These are phyloP conservation scores for Zymoseptoria ardabiliae DNA, from an alignment of 2,329 filamentous ascomycete species.

Conservation along the genomic window DNA sequence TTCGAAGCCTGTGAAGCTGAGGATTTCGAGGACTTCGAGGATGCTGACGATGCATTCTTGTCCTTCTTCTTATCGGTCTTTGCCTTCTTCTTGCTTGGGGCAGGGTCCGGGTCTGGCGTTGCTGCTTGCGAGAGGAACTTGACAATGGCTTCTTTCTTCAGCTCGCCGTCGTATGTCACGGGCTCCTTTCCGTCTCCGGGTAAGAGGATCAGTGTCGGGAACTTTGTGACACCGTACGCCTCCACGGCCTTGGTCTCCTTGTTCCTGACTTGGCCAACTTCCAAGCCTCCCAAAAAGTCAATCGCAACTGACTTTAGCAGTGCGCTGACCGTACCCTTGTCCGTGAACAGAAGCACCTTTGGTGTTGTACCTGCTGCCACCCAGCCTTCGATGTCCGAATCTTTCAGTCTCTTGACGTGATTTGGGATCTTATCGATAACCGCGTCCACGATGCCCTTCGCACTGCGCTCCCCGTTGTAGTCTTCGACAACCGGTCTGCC, in stretches of 20 bases:
- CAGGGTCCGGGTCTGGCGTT: slow-evolving; percentile 70
- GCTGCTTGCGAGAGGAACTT: slow-evolving; percentile 75
- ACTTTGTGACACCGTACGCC: slow-evolving; percentile 67
- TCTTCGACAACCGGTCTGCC: slow-evolving; percentile 79
- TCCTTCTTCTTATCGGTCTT: slow-evolving; percentile 41
- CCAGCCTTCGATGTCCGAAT: slow-evolving; percentile 72
- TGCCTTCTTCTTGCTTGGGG: slow-evolving; percentile 42
- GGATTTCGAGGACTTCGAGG: slow-evolving; percentile 44
- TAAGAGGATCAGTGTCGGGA: slow-evolving; percentile 73
- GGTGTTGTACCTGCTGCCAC: slow-evolving; percentile 56
- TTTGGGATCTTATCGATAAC: slow-evolving; percentile 86
- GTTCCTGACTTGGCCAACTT: slow-evolving; percentile 73
- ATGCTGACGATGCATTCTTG: slow-evolving; percentile 38
- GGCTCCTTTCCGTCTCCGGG: slow-evolving; percentile 62
- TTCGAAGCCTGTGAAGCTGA: slow-evolving; percentile 46
- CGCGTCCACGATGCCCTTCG: slow-evolving; percentile 81
- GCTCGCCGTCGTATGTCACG: slow-evolving; percentile 69
- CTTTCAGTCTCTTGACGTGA: slow-evolving; percentile 72
- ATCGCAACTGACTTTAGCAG: slow-evolving; percentile 79
- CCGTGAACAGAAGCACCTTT: slow-evolving; percentile 86
- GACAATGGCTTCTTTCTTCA: slow-evolving; percentile 77
- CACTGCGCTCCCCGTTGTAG: slow-evolving; percentile 75
- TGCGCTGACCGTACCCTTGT: slow-evolving; percentile 82
- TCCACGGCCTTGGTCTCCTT: slow-evolving; percentile 68
- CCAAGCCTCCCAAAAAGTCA: slow-evolving; percentile 76